Evolutionary conservation across 192 early-diverging fungal genomes (phyloP), one percentile per base, ranked within the genome.

Genomic region (Polychytrium aggregatum): DNA sequence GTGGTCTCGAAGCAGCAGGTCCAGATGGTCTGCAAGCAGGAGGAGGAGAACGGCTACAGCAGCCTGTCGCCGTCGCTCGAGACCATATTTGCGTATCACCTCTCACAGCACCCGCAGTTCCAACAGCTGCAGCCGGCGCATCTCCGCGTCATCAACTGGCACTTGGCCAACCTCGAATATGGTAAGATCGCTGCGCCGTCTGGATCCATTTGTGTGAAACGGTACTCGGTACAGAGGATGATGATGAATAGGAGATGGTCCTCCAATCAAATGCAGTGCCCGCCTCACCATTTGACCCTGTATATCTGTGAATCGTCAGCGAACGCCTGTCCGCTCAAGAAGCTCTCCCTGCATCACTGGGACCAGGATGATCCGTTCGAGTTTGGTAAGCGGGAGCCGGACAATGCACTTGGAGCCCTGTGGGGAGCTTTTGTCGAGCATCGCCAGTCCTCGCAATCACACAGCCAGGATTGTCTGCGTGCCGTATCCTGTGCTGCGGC

Each of bases 111-210:
- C 18, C 62, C 59, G 43, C 47, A 50, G 10, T 62, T 50, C 20
- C 34, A 25, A 3, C 29, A 46, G 20, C 60, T 70, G 46, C 38
- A 53, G 1, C 21, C 43, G 10, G 37, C 54, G 28, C 57, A 73
- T 22, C 27, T 71, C 14, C 52, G 54, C 9, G 37, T 73, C 10
- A 62, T 73, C 14, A 57, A 72, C 30, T 73, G 64, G 64, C 64
- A 68, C 44, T 55, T 61, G 46, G 64, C 71, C 4, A 64, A 68
- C 36, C 44, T 72, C 11, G 68, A 71, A 58, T 72, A 67, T 58
- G n/a, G n/a, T n/a, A n/a, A n/a, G n/a, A n/a, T n/a, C n/a, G n/a
- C n/a, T n/a, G n/a, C 56, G 17, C 11, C 17, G 14, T n/a, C 26
- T 17, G 17, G 42, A 14, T 17, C 21, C 10, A 14, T 44, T 14